phyloP scores from a whole-genome alignment of 805 yeast species.

The Saccharomyces jurei region DNA sequence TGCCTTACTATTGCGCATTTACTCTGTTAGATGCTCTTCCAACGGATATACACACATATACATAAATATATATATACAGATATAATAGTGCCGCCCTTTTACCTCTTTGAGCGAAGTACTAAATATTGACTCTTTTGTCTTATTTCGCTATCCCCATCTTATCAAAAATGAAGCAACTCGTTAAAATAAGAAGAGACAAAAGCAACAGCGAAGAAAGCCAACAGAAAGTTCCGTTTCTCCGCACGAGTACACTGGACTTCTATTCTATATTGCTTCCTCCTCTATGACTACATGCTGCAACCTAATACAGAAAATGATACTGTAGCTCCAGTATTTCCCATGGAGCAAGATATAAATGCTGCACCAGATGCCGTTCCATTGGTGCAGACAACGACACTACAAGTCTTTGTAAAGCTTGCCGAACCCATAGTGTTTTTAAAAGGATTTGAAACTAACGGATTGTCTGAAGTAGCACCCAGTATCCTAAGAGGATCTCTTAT shows the following conservation, averaged over 20 bases:
- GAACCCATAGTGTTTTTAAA: conserved; percentile 73
- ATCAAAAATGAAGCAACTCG: not conserved
- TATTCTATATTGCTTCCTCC: not conserved
- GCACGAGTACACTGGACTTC: not conserved
- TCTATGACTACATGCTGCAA: not conserved
- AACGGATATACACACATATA: not conserved
- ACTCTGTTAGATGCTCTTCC: not conserved
- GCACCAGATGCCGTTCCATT: conserved; percentile 37
- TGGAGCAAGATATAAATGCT: conserved; percentile 40
- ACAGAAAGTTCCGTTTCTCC: not conserved
- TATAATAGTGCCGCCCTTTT: not conserved
- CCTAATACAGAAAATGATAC: not conserved
- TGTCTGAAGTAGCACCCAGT: conserved; percentile 61
- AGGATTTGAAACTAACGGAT: conserved; percentile 66
- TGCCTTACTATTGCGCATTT: not conserved
- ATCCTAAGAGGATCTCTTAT: conserved; percentile 71
- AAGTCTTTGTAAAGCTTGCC: conserved; percentile 60
- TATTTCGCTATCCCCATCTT: not conserved
- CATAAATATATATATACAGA: not conserved
- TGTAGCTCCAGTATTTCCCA: conserved; percentile 38
- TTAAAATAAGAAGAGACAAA: not conserved
- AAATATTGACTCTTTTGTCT: not conserved
- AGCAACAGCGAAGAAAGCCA: not conserved
- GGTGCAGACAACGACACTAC: conserved; percentile 52
- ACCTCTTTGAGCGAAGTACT: not conserved